phyloP scores from a whole-genome alignment of 371 early-diverging fungal genomes.

The Lichtheimia hyalospora region DNA sequence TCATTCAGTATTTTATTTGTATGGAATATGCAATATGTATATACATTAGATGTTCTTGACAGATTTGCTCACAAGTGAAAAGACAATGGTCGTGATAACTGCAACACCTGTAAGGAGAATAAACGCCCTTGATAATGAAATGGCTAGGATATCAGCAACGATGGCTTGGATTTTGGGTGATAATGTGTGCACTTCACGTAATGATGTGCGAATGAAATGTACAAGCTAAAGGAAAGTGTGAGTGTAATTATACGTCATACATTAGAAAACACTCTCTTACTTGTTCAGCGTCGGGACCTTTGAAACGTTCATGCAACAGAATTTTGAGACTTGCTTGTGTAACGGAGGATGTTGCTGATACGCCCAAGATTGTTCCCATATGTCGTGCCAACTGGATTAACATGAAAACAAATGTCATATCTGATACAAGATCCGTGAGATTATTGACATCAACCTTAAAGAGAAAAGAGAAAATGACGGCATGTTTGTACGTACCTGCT shows the following conservation, averaged over 20 bases:
- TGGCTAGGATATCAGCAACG: not conserved
- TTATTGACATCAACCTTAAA: too few species aligned
- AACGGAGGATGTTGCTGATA: conserved; percentile 39
- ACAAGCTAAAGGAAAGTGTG: conserved; percentile 15
- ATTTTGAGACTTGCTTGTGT: conserved; percentile 42
- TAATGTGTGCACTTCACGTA: conserved; percentile 1
- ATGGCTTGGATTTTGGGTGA: conserved; percentile 3
- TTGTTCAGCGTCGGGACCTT: conserved; percentile 39
- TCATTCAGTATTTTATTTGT: too few species aligned
- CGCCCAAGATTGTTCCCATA: conserved; percentile 45
- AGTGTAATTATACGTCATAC: not conserved
- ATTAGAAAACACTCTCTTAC: conserved; percentile 13
- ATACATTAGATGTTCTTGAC: too few species aligned
- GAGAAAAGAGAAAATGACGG: too few species aligned
- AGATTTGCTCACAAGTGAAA: too few species aligned
- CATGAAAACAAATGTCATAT: conserved; percentile 47
- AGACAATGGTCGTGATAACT: too few species aligned
- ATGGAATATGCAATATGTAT: too few species aligned
- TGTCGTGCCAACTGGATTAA: conserved; percentile 45
- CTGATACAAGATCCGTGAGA: conserved; percentile 22
- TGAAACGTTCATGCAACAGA: conserved; percentile 24
- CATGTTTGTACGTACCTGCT: not conserved
- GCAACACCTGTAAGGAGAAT: too few species aligned
- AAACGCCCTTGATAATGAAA: too few species aligned
- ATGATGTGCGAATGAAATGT: conserved; percentile 15